Evolutionary conservation across 106 monocot species (phyloP).

Genomic region (Narthecium ossifragum): DNA sequence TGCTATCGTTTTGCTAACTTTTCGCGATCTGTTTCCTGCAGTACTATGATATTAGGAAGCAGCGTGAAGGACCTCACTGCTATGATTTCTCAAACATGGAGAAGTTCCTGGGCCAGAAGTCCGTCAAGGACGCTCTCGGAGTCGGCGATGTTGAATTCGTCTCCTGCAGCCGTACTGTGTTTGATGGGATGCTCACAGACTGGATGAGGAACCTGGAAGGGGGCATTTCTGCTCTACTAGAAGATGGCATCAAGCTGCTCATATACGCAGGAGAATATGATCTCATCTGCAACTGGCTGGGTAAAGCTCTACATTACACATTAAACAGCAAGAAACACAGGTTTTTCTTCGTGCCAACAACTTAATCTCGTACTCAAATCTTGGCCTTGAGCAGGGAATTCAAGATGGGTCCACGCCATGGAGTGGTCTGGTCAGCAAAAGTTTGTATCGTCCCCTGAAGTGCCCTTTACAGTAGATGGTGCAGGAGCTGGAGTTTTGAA

Average conservation of each 20-base stretch:
- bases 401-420: constrained; percentile 94
- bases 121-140: constrained; percentile 67
- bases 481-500: constrained; percentile 66
- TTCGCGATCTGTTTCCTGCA: constrained; percentile 10
- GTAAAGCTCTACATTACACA: constrained; percentile 18
- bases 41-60: constrained; percentile 87
- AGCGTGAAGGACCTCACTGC: constrained; percentile 71
- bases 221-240: constrained; percentile 78
- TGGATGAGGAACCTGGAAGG: constrained; percentile 98
- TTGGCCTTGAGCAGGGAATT: constrained; percentile 58
- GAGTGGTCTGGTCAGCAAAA: constrained; percentile 81
- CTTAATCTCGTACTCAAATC: background rate
- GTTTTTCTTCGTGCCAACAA: background rate
- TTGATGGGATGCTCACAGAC: constrained; percentile 78
- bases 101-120: constrained; percentile 63
- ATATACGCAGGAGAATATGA: constrained; percentile 94
- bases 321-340: background rate
- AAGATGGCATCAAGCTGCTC: constrained; percentile 76
- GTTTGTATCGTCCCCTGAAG: constrained; percentile 35
- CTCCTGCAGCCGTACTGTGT: constrained; percentile 77
- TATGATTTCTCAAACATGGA: constrained; percentile 99
- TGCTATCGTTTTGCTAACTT: background rate
- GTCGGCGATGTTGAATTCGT: constrained; percentile 87
- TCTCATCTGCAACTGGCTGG: constrained; percentile 96
- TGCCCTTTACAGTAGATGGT: constrained; percentile 59